Evolutionary conservation across 768 basidiomycete species (phyloP).

Genomic region (Terana coerulea): DNA sequence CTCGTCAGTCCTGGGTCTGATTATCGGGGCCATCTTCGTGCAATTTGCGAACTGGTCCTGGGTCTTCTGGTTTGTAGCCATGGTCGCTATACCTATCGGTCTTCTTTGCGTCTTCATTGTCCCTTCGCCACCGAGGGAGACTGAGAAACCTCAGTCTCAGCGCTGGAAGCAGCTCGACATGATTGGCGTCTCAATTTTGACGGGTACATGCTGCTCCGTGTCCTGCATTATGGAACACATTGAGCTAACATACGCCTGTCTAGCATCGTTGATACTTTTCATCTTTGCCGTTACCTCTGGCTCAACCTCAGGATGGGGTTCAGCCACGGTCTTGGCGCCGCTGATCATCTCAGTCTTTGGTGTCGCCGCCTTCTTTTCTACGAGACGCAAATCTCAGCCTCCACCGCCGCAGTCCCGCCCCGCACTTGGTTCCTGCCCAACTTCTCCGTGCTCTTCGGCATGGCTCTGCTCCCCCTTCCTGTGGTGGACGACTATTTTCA

Average conservation of each 20-base stretch:
- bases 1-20: slow-evolving; percentile 26
- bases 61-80: slow-evolving; percentile 44
- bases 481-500: slow-evolving; percentile 36
- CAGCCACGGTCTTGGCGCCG: slow-evolving; percentile 37
- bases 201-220: slow-evolving; percentile 17
- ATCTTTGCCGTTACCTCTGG: slow-evolving; percentile 35
- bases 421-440: slow-evolving; percentile 35
- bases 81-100: slow-evolving; percentile 32
- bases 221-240: neutral
- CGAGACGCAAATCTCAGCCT: slow-evolving; percentile 33
- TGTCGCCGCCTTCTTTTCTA: slow-evolving; percentile 38
- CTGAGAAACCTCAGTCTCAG: slow-evolving; percentile 11
- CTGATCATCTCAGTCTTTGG: slow-evolving; percentile 38
- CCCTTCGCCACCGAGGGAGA: slow-evolving; percentile 17
- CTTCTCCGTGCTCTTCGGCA: slow-evolving; percentile 32
- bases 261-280: slow-evolving; percentile 31
- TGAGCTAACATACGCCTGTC: neutral
- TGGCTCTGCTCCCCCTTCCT: slow-evolving; percentile 34
- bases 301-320: slow-evolving; percentile 37
- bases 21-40: slow-evolving; percentile 36
- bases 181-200: slow-evolving; percentile 32
- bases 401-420: slow-evolving; percentile 33
- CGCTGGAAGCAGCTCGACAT: slow-evolving; percentile 28
- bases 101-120: slow-evolving; percentile 27
- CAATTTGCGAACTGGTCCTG: slow-evolving; percentile 37